Percentiles rank a stretch among this genome's conserved stretches.
phyloP scores from a whole-genome alignment of 495 filamentous ascomycete genomes.

The Hyaloscypha hepaticicola region DNA sequence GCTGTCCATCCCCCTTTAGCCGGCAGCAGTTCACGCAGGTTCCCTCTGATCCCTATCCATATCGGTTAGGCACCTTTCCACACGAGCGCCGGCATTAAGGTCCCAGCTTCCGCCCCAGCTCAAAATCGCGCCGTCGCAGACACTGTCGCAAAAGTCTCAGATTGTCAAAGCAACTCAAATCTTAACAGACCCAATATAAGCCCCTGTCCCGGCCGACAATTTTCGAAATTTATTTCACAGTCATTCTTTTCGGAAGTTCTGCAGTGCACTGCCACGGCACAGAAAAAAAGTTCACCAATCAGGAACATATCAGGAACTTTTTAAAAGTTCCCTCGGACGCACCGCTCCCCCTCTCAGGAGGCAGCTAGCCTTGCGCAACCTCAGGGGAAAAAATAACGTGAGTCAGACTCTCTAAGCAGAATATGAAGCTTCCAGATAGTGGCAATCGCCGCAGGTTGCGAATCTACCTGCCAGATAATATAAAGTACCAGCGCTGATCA shows the following conservation, averaged over 20 bases:
- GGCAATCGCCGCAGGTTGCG: background rate
- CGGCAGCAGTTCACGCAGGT: constrained; percentile 31
- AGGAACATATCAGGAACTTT: background rate
- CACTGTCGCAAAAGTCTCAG: constrained; percentile 29
- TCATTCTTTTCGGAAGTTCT: background rate
- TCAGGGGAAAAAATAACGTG: constrained; percentile 26
- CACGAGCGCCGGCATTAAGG: constrained; percentile 19
- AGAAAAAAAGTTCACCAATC: background rate
- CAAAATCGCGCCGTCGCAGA: constrained; percentile 27
- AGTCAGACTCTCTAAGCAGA: constrained; percentile 20
- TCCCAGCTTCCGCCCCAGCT: constrained; percentile 23
- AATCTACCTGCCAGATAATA: constrained; percentile 7
- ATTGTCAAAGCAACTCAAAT: constrained; percentile 26
- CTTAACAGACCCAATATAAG: constrained; percentile 19
- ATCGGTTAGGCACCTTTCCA: constrained; percentile 24
- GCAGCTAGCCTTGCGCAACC: constrained; percentile 24
- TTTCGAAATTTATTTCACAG: background rate
- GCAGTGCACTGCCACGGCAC: background rate
- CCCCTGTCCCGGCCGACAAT: constrained; percentile 2
- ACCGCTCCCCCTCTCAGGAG: constrained; percentile 12
- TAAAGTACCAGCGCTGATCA: constrained; percentile 2
- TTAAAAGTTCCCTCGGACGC: constrained; percentile 9
- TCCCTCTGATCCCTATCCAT: constrained; percentile 10
- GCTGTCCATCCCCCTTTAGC: constrained; percentile 13
- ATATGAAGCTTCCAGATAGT: background rate